Evolutionary conservation across 2,329 filamentous ascomycete genomes (phyloP).

Genomic region (Colletotrichum simmondsii): DNA sequence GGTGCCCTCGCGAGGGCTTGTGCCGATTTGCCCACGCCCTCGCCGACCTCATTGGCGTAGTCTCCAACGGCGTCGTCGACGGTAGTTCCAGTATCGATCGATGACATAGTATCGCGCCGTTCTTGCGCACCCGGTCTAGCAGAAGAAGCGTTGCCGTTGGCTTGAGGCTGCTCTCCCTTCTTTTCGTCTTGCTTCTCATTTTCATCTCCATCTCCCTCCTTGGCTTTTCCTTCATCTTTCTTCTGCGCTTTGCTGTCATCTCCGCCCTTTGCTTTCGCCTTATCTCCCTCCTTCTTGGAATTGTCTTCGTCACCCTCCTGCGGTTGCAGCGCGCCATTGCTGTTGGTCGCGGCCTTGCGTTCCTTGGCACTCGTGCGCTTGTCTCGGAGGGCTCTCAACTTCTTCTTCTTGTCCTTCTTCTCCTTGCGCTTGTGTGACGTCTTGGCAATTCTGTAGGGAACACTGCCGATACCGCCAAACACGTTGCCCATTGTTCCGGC

Average conservation of each 20-base stretch:
- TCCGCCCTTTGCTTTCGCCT: background rate
- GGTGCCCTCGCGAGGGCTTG: constrained; percentile 66
- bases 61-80: constrained; percentile 48
- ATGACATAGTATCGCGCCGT: constrained; percentile 35
- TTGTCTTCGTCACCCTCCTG: constrained; percentile 1
- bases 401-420: constrained; percentile 61
- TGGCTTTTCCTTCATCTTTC: background rate
- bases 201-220: background rate
- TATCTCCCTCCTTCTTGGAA: background rate
- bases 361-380: constrained; percentile 32
- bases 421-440: constrained; percentile 65
- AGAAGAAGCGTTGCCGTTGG: constrained; percentile 10
- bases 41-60: constrained; percentile 61
- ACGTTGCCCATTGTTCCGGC: constrained; percentile 68
- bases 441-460: constrained; percentile 71
- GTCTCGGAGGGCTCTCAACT: constrained; percentile 46
- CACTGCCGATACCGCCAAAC: constrained; percentile 71
- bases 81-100: constrained; percentile 32
- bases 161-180: background rate
- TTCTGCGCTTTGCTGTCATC: background rate
- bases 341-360: constrained; percentile 6
- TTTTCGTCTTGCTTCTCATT: background rate
- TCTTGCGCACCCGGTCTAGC: constrained; percentile 14
- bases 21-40: constrained; percentile 62
- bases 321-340: background rate